Percentiles rank a stretch among this genome's conserved stretches.
Conservation (phyloP, 441 rosid genomes). For the Omphalea diandra region DNA sequence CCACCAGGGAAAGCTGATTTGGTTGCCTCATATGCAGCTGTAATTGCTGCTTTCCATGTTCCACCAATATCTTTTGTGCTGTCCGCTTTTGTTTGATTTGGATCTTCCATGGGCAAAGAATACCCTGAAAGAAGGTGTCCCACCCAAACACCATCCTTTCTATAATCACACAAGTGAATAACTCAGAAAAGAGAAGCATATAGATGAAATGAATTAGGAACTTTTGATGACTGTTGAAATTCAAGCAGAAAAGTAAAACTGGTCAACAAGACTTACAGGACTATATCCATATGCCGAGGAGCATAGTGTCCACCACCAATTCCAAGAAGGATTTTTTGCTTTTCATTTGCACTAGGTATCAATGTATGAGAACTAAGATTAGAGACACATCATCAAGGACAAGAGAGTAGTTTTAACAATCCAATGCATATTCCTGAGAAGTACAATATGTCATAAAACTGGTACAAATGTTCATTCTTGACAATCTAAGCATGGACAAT, state of each 20-base stretch:
- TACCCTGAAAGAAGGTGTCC: constrained; percentile 82
- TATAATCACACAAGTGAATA: constrained; percentile 5
- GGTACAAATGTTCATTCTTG: neutral
- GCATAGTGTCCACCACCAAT: constrained; percentile 95
- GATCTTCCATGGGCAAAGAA: constrained; percentile 80
- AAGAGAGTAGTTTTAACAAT: neutral
- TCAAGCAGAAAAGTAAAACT: constrained; percentile 1
- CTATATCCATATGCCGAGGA: constrained; percentile 90
- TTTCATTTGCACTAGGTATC: constrained; percentile 47
- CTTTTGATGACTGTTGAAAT: neutral
- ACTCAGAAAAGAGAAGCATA: neutral
- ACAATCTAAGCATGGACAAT: neutral
- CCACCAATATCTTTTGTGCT: constrained; percentile 46
- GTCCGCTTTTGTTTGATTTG: constrained; percentile 36
- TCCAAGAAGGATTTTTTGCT: constrained; percentile 71
- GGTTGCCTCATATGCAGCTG: constrained; percentile 68
- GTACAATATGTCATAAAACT: neutral
- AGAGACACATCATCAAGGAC: neutral
- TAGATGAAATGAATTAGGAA: neutral
- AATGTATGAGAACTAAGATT: constrained; percentile 7
- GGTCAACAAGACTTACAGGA: constrained; percentile 43
- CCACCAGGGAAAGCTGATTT: constrained; percentile 73
- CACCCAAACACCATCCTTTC: constrained; percentile 81
- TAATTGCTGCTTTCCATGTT: constrained; percentile 67
- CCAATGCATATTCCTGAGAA: neutral